These are phyloP conservation scores for Colletotrichum scovillei DNA, from an alignment of 2,329 filamentous ascomycete species.

Conservation along the genomic window DNA sequence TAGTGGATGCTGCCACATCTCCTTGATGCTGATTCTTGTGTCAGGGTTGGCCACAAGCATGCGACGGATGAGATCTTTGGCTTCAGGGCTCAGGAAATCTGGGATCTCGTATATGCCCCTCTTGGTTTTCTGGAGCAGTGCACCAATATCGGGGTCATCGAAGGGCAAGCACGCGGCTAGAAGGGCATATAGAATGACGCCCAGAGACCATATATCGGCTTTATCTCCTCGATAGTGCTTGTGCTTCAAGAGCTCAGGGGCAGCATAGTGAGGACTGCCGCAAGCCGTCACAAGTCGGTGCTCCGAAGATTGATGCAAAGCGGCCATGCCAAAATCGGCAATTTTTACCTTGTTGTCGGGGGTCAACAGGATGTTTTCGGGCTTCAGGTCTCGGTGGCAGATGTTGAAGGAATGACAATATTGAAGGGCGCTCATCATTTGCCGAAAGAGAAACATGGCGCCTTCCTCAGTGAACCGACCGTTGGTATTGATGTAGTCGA, in stretches of 20 bases:
- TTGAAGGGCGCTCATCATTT: conserved; percentile 90
- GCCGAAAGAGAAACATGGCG: conserved; percentile 86
- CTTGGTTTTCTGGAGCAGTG: conserved; percentile 71
- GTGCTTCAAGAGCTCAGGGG: conserved; percentile 87
- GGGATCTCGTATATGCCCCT: conserved; percentile 72
- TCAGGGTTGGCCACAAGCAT: conserved; percentile 85
- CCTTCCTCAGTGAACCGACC: conserved; percentile 83
- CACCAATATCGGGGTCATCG: conserved; percentile 71
- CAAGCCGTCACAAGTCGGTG: conserved; percentile 89
- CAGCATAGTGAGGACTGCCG: conserved; percentile 96
- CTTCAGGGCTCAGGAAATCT: conserved; percentile 72
- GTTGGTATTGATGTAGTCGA: conserved; percentile 82
- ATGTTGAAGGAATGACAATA: conserved; percentile 97
- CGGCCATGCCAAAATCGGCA: conserved; percentile 98
- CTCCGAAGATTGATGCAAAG: conserved; percentile 82
- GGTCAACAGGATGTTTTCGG: conserved; percentile 94
- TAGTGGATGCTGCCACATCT: conserved; percentile 91
- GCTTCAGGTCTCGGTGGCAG: conserved; percentile 95
- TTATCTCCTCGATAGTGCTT: conserved; percentile 84
- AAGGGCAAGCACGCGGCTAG: conserved; percentile 88
- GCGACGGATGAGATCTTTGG: conserved; percentile 79
- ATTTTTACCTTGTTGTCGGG: conserved; percentile 84
- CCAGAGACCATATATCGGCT: conserved; percentile 95
- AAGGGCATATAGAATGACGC: conserved; percentile 89
- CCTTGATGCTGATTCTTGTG: conserved; percentile 80